phyloP scores from a whole-genome alignment of 768 basidiomycete species.

The Chalciporus sphaerocephalus region DNA sequence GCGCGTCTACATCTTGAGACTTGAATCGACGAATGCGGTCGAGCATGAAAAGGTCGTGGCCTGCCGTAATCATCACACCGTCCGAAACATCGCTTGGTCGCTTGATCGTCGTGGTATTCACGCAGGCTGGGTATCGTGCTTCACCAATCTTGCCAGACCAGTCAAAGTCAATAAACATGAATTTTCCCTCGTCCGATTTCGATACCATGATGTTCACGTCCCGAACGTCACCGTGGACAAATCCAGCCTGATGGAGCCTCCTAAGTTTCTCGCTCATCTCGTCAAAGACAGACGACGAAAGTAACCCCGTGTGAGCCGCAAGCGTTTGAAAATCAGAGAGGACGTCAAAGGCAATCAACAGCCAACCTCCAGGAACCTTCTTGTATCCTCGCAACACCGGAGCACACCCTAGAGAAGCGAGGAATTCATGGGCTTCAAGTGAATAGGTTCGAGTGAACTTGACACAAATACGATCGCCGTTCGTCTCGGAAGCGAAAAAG shows the following conservation, averaged over 20 bases:
- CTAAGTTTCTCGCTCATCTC: not conserved
- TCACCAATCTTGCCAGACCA: slow-evolving; percentile 22
- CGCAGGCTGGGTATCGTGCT: slow-evolving; percentile 19
- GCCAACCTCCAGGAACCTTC: slow-evolving; percentile 27
- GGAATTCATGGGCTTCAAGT: slow-evolving; percentile 22
- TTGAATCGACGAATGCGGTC: no score
- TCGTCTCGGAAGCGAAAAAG: slow-evolving; percentile 10
- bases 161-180: slow-evolving; percentile 30
- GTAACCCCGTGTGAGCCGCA: not conserved
- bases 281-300: not conserved
- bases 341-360: slow-evolving; percentile 34
- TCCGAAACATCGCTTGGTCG: not conserved
- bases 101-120: slow-evolving; percentile 2
- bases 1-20: no score
- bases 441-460: slow-evolving; percentile 29
- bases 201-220: slow-evolving; percentile 23
- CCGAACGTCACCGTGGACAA: slow-evolving; percentile 25
- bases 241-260: slow-evolving; percentile 10
- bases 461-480: slow-evolving; percentile 20
- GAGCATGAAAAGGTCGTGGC: slow-evolving; percentile 3
- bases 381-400: slow-evolving; percentile 26
- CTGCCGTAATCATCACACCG: not conserved
- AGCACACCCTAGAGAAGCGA: slow-evolving; percentile 21
- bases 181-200: not conserved
- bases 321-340: slow-evolving; percentile 2